phyloP scores from a whole-genome alignment of 2,329 filamentous ascomycete genomes.

The Ilyonectria robusta region DNA sequence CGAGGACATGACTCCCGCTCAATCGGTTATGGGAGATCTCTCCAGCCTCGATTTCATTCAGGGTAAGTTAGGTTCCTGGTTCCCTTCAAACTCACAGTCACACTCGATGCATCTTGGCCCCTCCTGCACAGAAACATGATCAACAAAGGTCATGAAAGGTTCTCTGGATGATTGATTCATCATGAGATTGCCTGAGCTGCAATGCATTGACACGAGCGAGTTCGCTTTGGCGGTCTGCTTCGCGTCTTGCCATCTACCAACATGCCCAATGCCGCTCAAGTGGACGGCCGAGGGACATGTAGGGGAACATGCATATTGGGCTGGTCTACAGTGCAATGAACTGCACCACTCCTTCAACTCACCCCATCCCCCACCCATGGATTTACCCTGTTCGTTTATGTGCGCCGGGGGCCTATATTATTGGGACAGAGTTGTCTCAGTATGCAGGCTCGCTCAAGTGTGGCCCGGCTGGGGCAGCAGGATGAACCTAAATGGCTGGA shows the following conservation, averaged over 20 bases:
- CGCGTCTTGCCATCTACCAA: slow-evolving; percentile 24
- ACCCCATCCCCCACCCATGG: slow-evolving; percentile 29
- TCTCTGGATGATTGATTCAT: slow-evolving; percentile 14
- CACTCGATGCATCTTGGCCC: neutral
- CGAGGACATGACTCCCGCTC: slow-evolving; percentile 57
- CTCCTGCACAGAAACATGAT: neutral
- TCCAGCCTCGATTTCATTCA: slow-evolving; percentile 64
- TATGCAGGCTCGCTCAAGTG: slow-evolving; percentile 37
- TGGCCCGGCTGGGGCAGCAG: slow-evolving; percentile 38
- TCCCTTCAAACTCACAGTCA: neutral
- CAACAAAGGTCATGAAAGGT: neutral
- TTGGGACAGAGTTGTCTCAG: slow-evolving; percentile 44
- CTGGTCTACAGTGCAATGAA: slow-evolving; percentile 32
- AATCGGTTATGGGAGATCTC: slow-evolving; percentile 62
- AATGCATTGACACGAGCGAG: slow-evolving; percentile 9
- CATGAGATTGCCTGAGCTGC: slow-evolving; percentile 23
- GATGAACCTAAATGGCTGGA: slow-evolving; percentile 45
- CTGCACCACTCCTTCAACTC: slow-evolving; percentile 32
- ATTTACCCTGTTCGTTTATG: slow-evolving; percentile 34
- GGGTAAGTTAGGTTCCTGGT: slow-evolving; percentile 57
- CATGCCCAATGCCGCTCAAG: slow-evolving; percentile 37
- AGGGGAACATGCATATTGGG: slow-evolving; percentile 32
- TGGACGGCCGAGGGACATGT: slow-evolving; percentile 34
- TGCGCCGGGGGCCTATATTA: slow-evolving; percentile 33
- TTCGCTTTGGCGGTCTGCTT: slow-evolving; percentile 17